A percentile compares a stretch with the other conserved stretches of the same genome.
Conservation (phyloP, 2,329 filamentous ascomycete genomes). For the Diaporthe longicolla region DNA sequence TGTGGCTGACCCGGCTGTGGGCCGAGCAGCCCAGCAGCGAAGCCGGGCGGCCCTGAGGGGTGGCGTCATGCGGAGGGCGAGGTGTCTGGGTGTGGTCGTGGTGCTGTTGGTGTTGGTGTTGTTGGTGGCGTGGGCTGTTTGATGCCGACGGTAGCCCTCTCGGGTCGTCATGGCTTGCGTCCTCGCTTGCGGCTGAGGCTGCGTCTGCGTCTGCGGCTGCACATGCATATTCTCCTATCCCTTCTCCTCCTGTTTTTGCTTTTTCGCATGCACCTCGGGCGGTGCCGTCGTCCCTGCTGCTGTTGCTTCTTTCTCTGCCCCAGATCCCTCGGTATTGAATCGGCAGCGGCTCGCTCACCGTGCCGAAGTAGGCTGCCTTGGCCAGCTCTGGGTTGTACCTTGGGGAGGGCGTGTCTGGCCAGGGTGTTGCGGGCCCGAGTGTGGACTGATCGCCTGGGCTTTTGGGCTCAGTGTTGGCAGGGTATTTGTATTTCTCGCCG, state of each 20-base stretch:
- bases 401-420: slow-evolving; percentile 14
- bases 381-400: slow-evolving; percentile 23
- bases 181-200: not conserved
- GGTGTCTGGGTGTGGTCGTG: no score
- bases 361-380: slow-evolving; percentile 33
- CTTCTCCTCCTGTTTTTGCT: not conserved
- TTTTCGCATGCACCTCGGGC: slow-evolving; percentile 20
- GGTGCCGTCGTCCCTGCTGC: slow-evolving; percentile 23
- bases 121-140: not conserved
- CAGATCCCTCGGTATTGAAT: slow-evolving; percentile 21
- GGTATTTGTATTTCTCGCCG: not conserved
- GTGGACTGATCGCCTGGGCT: slow-evolving; percentile 2
- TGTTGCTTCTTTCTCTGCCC: not conserved
- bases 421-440: not conserved
- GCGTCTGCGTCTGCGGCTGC: not conserved
- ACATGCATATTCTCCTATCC: not conserved
- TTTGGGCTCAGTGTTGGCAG: not conserved
- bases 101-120: not conserved
- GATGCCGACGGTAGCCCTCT: not conserved
- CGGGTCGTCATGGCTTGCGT: not conserved
- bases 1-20: slow-evolving; percentile 11
- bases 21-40: not conserved
- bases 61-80: no score
- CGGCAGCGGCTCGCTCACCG: slow-evolving; percentile 18
- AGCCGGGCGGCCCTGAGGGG: not conserved